These are phyloP conservation scores for Rhizopus stolonifer DNA, from an alignment of 371 early-diverging fungal species.

Conservation along the genomic window DNA sequence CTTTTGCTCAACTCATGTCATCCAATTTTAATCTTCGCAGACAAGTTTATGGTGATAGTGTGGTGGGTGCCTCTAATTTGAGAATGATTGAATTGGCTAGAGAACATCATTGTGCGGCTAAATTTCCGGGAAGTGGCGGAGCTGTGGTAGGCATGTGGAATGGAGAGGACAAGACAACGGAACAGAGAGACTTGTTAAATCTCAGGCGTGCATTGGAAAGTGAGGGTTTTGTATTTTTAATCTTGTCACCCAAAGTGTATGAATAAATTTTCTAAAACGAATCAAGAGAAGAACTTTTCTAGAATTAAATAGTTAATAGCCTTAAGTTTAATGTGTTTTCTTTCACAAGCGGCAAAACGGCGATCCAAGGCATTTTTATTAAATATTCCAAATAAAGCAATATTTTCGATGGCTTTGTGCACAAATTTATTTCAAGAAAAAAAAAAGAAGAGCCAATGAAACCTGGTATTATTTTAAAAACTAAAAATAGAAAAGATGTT, in stretches of 20 bases:
- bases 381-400: no score
- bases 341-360: no score
- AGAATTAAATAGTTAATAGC: no score
- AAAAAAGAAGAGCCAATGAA: no score
- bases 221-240: conserved; percentile 48
- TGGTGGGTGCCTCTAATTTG: conserved; percentile 44
- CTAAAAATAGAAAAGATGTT: no score
- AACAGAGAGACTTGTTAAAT: conserved; percentile 24
- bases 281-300: no score
- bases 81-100: conserved; percentile 52
- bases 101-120: conserved; percentile 45
- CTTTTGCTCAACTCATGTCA: conserved; percentile 49
- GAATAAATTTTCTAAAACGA: neutral
- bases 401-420: no score
- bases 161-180: conserved; percentile 16
- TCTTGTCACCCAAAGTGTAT: conserved; percentile 25
- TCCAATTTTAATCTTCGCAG: conserved; percentile 52
- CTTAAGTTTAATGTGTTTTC: no score
- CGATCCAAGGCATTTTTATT: no score
- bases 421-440: no score
- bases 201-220: conserved; percentile 41
- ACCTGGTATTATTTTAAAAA: no score
- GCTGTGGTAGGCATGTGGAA: conserved; percentile 52
- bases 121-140: conserved; percentile 59
- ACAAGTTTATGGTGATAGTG: conserved; percentile 46